Base-by-base conservation (phyloP, 306 rosid species). In the Parietaria judaica region DNA sequence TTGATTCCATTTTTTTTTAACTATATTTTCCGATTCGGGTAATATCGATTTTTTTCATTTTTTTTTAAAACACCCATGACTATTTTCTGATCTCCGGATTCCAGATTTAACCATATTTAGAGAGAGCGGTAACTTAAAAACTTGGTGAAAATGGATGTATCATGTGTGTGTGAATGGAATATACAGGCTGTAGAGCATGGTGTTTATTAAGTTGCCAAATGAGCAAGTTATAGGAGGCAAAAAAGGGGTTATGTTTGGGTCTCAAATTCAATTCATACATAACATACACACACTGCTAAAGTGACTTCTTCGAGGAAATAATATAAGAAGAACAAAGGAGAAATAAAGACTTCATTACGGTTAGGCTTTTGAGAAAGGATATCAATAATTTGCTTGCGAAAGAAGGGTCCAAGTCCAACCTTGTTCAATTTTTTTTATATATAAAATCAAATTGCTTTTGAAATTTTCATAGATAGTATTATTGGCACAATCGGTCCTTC, bases 291-390 rank as follows among this genome's bases (percentile, higher is more conserved):
- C 80, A 62, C 43, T 54, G 75, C 66, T 62, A 72, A 83, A 81
- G 83, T 46, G 64, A 34, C 39, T 57, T 46, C 75, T 82, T 79
- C 70, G 67, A 78, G 75, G 78, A 45, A 51, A 69, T 55, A 65
- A 70, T 72, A 67, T 54, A 56, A 66, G 52, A 14, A 12, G 39
- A 8, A 54, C 54, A 51, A 47, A 5, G 77, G 78, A 72, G 70
- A 58, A 51, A 66, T 51, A 59, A 60, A 52, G 72, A 73, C 60
- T 49, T 82, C 78, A 64, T 79, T 63, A 59, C 38, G 34, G 63
- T 83, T 80, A 82, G 81, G 72, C 83, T 86, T 86, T 82, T 70
- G 62, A 80, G 81, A 71, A 82, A 56, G 69, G 54, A 50, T 72
- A 52, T 61, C 72, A 34, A 78, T 74, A 75, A 83, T 82, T 78